phyloP scores from a whole-genome alignment of 2,329 filamentous ascomycete species.

The Neodidymelliopsis sp. region DNA sequence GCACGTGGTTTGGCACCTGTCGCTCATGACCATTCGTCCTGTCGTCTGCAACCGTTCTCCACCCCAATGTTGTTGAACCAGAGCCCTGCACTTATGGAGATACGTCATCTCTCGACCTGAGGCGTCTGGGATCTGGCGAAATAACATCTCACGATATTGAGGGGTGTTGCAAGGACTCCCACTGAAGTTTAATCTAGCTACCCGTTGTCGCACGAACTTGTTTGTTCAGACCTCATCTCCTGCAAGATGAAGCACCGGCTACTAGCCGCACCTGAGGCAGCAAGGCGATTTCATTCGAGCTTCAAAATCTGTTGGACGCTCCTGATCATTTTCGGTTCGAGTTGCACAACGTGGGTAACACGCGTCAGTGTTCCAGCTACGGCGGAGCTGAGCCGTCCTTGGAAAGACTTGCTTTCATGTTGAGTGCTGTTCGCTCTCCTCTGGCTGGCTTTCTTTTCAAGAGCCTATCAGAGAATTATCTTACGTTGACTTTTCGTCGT shows the following conservation, averaged over 20 bases:
- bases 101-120: slow-evolving; percentile 32
- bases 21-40: background rate
- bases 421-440: background rate
- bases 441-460: background rate
- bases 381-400: slow-evolving; percentile 10
- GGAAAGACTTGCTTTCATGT: slow-evolving; percentile 4
- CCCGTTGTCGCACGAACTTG: slow-evolving; percentile 26
- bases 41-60: slow-evolving; percentile 1
- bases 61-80: background rate
- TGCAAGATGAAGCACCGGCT: slow-evolving; percentile 30
- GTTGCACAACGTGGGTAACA: slow-evolving; percentile 8
- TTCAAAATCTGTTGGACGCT: slow-evolving; percentile 12
- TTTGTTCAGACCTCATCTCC: slow-evolving; percentile 31
- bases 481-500: slow-evolving; percentile 6
- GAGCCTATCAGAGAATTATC: slow-evolving; percentile 2
- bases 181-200: slow-evolving; percentile 23
- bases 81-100: background rate
- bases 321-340: slow-evolving; percentile 18
- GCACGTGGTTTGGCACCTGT: slow-evolving; percentile 22
- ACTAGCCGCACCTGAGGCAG: slow-evolving; percentile 24
- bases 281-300: slow-evolving; percentile 6
- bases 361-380: slow-evolving; percentile 12
- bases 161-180: slow-evolving; percentile 23
- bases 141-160: slow-evolving; percentile 21
- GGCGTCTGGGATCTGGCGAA: slow-evolving; percentile 12